A percentile compares a stretch with the other conserved stretches of the same genome.
phyloP scores from a whole-genome alignment of 257 asterid species.

The Datura wrightii region DNA sequence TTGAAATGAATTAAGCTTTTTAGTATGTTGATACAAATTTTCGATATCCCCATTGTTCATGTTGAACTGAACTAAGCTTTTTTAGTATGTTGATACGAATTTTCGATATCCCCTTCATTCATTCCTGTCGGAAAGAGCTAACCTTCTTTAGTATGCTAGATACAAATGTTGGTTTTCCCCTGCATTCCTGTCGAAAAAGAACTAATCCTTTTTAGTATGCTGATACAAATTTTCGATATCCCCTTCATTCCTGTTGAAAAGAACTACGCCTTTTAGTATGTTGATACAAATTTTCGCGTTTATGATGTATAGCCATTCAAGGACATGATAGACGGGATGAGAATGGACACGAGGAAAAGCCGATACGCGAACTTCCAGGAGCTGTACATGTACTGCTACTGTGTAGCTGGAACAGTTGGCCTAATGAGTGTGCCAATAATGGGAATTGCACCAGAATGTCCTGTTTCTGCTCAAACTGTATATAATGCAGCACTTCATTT shows the following conservation, averaged over 20 bases:
- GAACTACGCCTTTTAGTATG: no score
- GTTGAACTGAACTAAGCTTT: no score
- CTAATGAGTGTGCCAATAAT: conserved; percentile 85
- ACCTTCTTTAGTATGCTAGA: no score
- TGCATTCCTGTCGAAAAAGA: no score
- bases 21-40: no score
- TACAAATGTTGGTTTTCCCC: no score
- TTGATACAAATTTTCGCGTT: neutral
- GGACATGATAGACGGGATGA: conserved; percentile 93
- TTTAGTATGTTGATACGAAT: no score
- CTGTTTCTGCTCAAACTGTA: conserved; percentile 53
- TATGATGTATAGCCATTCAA: conserved; percentile 61
- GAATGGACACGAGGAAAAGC: conserved; percentile 74
- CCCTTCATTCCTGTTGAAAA: neutral
- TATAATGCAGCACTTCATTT: conserved; percentile 67
- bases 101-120: neutral
- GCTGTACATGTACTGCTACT: conserved; percentile 72
- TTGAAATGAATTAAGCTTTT: neutral
- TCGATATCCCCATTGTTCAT: neutral
- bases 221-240: neutral
- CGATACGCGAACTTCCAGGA: conserved; percentile 68
- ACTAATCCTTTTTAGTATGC: no score
- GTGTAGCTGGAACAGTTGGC: conserved; percentile 88
- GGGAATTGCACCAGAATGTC: conserved; percentile 83
- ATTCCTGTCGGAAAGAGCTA: neutral